phyloP scores from a whole-genome alignment of 495 filamentous ascomycete species.

The Neurospora sp. region DNA sequence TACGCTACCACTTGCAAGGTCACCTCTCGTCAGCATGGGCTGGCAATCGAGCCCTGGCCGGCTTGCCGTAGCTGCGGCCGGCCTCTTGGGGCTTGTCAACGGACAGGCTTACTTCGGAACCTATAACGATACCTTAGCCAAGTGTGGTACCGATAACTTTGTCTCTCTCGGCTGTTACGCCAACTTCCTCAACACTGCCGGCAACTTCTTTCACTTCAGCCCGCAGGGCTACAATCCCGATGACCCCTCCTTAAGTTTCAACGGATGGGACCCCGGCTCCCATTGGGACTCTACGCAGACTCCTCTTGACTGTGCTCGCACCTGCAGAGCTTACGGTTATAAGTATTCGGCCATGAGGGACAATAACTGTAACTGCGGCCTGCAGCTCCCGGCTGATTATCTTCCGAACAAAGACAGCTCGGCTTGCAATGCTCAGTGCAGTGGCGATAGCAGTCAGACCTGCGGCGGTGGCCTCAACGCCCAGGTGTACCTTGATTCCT shows the following conservation, averaged over 20 bases:
- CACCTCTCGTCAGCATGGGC: conserved; percentile 14
- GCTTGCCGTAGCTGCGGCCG: conserved; percentile 17
- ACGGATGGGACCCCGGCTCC: conserved; percentile 10
- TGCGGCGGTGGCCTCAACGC: conserved; percentile 8
- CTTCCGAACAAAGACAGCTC: too few relatives aligned
- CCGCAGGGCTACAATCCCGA: conserved; percentile 3
- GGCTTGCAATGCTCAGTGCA: conserved; percentile 8
- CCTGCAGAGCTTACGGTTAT: conserved; percentile 19
- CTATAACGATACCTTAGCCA: neutral
- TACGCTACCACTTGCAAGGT: neutral
- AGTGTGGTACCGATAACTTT: conserved; percentile 12
- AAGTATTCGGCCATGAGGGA: conserved; percentile 13
- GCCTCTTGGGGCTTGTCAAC: conserved; percentile 13
- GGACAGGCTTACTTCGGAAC: conserved; percentile 15
- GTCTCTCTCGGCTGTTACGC: conserved; percentile 14
- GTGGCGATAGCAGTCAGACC: conserved; percentile 5
- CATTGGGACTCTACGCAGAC: conserved; percentile 15
- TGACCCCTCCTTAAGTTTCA: conserved; percentile 9
- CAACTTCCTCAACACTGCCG: neutral
- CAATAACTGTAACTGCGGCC: conserved; percentile 16
- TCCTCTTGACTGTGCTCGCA: conserved; percentile 13
- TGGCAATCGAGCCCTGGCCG: conserved; percentile 8
- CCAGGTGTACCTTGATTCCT: conserved; percentile 11
- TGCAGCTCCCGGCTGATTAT: conserved; percentile 5
- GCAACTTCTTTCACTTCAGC: conserved; percentile 5